A percentile compares a stretch with the other conserved stretches of the same genome.
Conservation (phyloP, 176 grass and related monocot genomes). For the Oryza longistaminata region DNA sequence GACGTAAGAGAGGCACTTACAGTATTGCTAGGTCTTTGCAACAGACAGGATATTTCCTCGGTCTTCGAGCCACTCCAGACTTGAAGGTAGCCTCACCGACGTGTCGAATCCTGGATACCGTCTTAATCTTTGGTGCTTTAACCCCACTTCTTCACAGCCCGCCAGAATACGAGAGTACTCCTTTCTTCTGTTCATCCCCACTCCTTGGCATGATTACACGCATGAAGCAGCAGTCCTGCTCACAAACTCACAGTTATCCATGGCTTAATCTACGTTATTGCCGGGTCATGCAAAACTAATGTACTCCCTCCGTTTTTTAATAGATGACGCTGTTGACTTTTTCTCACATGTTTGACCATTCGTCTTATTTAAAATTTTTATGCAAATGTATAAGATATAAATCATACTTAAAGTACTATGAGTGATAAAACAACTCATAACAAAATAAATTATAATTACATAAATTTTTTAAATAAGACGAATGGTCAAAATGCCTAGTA, state of each 20-base stretch:
- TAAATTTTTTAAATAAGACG: too few relatives aligned
- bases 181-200: slow-evolving; percentile 18
- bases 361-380: too few relatives aligned
- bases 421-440: too few relatives aligned
- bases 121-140: slow-evolving; percentile 12
- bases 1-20: not conserved
- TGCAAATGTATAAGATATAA: too few relatives aligned
- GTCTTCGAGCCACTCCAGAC: not conserved
- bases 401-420: too few relatives aligned
- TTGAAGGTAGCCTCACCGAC: slow-evolving; percentile 27
- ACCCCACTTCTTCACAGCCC: slow-evolving; percentile 12
- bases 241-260: slow-evolving; percentile 30
- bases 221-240: not conserved
- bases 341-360: too few relatives aligned
- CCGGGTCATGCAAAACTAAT: not conserved
- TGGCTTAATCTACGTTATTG: slow-evolving; percentile 12
- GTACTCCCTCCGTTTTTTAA: too few relatives aligned
- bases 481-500: not conserved
- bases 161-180: not conserved
- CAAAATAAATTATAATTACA: too few relatives aligned
- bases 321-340: too few relatives aligned
- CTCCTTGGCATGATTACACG: slow-evolving; percentile 22
- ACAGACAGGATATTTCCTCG: slow-evolving; percentile 36
- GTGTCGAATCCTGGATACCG: slow-evolving; percentile 11
- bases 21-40: slow-evolving; percentile 10